Percentiles rank a stretch among this genome's conserved stretches.
These are phyloP conservation scores for Platismatia glauca DNA, from an alignment of 495 filamentous ascomycete genomes.

Conservation along the genomic window DNA sequence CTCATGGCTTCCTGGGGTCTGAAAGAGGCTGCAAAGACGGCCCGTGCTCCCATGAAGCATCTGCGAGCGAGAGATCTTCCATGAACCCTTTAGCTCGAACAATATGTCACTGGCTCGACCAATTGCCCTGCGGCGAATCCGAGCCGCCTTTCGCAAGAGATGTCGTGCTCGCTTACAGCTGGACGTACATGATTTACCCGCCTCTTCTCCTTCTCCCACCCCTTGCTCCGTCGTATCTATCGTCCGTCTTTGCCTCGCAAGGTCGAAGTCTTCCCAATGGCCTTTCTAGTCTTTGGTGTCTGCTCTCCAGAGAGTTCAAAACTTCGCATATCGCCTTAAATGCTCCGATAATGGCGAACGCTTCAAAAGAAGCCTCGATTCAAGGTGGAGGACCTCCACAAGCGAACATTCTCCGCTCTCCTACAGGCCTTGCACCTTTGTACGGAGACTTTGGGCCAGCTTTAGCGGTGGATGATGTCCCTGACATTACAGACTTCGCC, in stretches of 20 bases:
- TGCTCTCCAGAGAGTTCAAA: conserved; percentile 38
- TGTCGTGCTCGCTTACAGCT: conserved; percentile 20
- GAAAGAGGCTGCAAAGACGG: not conserved
- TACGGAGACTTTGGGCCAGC: conserved; percentile 58
- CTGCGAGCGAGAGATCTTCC: not conserved
- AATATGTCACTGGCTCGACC: conserved; percentile 3
- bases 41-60: not conserved
- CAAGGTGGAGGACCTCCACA: not conserved
- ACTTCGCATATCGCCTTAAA: conserved; percentile 68
- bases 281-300: conserved; percentile 35
- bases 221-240: conserved; percentile 43
- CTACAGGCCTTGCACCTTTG: conserved; percentile 50
- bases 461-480: conserved; percentile 22
- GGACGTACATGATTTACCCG: conserved; percentile 55
- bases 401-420: conserved; percentile 57
- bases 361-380: conserved; percentile 1
- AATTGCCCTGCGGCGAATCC: not conserved
- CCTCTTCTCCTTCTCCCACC: conserved; percentile 60
- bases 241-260: conserved; percentile 37
- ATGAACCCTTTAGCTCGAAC: conserved; percentile 5
- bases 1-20: not conserved
- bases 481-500: conserved; percentile 41
- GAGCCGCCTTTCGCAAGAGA: not conserved
- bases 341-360: conserved; percentile 50
- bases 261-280: conserved; percentile 28